These are phyloP conservation scores for Blakeslea trispora DNA, from an alignment of 371 early-diverging fungal species.

Conservation along the genomic window DNA sequence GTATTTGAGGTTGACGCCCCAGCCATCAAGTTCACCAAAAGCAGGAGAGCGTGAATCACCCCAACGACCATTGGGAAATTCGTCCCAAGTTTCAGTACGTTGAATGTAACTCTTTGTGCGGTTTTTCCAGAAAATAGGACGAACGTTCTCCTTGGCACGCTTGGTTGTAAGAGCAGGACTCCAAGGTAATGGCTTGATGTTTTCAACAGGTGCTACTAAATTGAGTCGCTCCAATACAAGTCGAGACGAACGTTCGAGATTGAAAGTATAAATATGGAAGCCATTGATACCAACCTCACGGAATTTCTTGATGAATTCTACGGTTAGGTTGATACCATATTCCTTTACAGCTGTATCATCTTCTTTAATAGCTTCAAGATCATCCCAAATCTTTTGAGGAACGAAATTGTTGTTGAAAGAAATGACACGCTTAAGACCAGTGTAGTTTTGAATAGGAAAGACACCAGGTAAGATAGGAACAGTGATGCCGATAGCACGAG, in stretches of 20 bases:
- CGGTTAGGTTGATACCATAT: constrained; percentile 84
- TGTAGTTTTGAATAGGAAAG: constrained; percentile 93
- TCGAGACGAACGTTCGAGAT: constrained; percentile 87
- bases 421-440: constrained; percentile 84
- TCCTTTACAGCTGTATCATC: constrained; percentile 94
- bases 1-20: constrained; percentile 79
- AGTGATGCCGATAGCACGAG: constrained; percentile 79
- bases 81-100: constrained; percentile 96
- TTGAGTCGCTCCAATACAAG: constrained; percentile 80
- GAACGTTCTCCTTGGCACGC: constrained; percentile 91
- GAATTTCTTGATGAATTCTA: constrained; percentile 80
- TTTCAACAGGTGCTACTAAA: constrained; percentile 79
- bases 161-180: constrained; percentile 67
- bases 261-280: constrained; percentile 88
- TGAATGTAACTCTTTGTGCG: constrained; percentile 88
- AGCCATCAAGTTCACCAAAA: constrained; percentile 93
- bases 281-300: constrained; percentile 71
- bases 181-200: constrained; percentile 69
- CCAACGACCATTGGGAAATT: constrained; percentile 98
- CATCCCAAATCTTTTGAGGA: constrained; percentile 81
- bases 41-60: constrained; percentile 93
- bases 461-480: constrained; percentile 94
- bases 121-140: constrained; percentile 98
- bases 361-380: constrained; percentile 92
- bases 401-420: constrained; percentile 86